A percentile compares a stretch with the other conserved stretches of the same genome.
These are phyloP conservation scores for Heritiera fomes DNA, from an alignment of 345 rosid genomes.

Conservation along the genomic window DNA sequence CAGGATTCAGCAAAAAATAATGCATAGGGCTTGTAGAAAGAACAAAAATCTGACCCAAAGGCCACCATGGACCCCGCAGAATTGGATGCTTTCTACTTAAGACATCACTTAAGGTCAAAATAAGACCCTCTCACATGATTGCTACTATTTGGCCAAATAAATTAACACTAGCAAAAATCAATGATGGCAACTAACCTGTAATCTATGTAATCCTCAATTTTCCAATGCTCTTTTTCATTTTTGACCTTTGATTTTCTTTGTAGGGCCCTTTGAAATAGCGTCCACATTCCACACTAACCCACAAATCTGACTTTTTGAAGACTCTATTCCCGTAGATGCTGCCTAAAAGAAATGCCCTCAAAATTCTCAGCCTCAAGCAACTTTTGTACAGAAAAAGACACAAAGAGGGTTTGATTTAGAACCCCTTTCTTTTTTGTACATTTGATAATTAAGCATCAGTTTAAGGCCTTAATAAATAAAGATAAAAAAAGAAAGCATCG, in stretches of 20 bases:
- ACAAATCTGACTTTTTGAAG: constrained; percentile 19
- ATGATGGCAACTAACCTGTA: not conserved
- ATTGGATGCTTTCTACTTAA: constrained; percentile 15
- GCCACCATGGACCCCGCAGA: not conserved
- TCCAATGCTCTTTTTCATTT: not conserved
- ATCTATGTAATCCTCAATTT: not conserved
- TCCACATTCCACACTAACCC: constrained; percentile 1
- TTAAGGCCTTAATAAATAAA: not conserved
- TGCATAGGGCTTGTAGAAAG: constrained; percentile 5
- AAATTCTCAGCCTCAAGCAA: not conserved
- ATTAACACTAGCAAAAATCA: not conserved
- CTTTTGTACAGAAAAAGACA: not conserved
- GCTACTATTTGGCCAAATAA: not conserved
- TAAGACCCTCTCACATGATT: constrained; percentile 4
- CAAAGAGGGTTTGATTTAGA: not conserved
- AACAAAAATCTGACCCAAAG: not conserved
- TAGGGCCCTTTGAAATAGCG: constrained; percentile 9
- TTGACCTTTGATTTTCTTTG: not conserved
- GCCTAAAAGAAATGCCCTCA: not conserved
- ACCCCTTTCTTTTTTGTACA: not conserved
- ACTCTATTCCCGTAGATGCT: not conserved
- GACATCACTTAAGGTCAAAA: constrained; percentile 20
- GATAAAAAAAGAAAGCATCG: not conserved
- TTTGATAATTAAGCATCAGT: not conserved
- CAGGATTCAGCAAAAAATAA: not conserved